These are phyloP conservation scores for Saprolegnia diclina DNA, from an alignment of 352 stramenopile genomes.

Conservation along the genomic window DNA sequence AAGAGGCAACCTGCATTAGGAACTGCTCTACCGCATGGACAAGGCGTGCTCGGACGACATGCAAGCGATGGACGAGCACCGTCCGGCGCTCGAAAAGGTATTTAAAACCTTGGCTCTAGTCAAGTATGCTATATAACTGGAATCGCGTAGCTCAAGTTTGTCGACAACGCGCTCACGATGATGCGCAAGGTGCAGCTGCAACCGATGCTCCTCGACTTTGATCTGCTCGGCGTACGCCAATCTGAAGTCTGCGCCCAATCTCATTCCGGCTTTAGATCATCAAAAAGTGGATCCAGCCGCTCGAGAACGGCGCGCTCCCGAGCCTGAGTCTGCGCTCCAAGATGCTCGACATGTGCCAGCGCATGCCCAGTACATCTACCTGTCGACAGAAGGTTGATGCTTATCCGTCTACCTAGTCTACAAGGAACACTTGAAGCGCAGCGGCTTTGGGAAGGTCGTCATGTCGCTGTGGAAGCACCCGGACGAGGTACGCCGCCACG, in stretches of 20 bases:
- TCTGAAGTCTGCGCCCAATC: neutral
- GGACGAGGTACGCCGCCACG: slow-evolving; percentile 45
- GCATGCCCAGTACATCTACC: slow-evolving; percentile 50
- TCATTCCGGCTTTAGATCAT: slow-evolving; percentile 48
- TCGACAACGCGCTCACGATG: slow-evolving; percentile 62
- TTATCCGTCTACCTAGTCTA: slow-evolving; percentile 40
- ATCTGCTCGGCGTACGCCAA: slow-evolving; percentile 64
- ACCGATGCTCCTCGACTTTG: slow-evolving; percentile 83
- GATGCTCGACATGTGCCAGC: slow-evolving; percentile 76
- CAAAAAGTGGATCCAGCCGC: slow-evolving; percentile 85
- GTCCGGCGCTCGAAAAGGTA: slow-evolving; percentile 52
- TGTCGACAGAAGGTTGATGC: neutral
- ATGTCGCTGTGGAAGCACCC: slow-evolving; percentile 86
- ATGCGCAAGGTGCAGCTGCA: slow-evolving; percentile 80
- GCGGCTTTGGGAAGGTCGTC: slow-evolving; percentile 82
- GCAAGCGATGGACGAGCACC: slow-evolving; percentile 47
- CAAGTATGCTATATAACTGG: neutral
- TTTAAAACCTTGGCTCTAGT: neutral
- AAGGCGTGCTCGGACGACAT: slow-evolving; percentile 79
- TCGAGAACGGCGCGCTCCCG: slow-evolving; percentile 67
- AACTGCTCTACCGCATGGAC: slow-evolving; percentile 86
- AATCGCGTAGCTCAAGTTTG: slow-evolving; percentile 61
- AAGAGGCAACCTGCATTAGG: slow-evolving; percentile 18
- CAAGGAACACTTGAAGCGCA: slow-evolving; percentile 86
- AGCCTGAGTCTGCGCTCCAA: slow-evolving; percentile 83